Conservation (phyloP, 176 grass and related monocot species). For the Phragmites australis region DNA sequence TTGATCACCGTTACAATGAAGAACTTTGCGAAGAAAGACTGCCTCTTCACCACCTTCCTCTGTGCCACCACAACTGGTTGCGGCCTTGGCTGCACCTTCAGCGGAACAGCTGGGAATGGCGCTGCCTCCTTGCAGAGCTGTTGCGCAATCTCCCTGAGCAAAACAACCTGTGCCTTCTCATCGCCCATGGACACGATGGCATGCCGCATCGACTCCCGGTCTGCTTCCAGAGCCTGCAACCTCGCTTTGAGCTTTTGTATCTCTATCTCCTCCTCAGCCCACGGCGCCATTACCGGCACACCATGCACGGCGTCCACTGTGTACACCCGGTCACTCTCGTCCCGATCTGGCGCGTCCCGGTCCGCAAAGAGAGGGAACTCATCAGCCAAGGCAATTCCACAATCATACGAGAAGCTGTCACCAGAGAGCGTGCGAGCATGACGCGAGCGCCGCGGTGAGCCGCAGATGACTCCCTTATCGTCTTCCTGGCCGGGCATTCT, state of each 20-base stretch:
- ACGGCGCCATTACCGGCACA: constrained; percentile 27
- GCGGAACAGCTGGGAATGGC: background rate
- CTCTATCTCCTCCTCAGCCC: constrained; percentile 48
- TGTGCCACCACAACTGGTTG: constrained; percentile 13
- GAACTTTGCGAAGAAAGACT: constrained; percentile 41
- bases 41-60: constrained; percentile 54
- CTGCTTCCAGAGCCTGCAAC: constrained; percentile 65
- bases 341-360: background rate
- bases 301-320: constrained; percentile 66
- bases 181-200: constrained; percentile 70
- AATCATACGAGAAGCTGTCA: background rate
- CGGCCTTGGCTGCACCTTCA: constrained; percentile 24
- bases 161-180: constrained; percentile 60
- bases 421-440: constrained; percentile 28
- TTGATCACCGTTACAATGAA: constrained; percentile 54
- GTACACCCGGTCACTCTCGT: constrained; percentile 52
- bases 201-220: constrained; percentile 74
- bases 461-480: constrained; percentile 28
- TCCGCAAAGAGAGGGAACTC: constrained; percentile 36
- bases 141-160: constrained; percentile 77
- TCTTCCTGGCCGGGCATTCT: constrained; percentile 14
- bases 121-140: constrained; percentile 54
- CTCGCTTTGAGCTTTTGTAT: constrained; percentile 64
- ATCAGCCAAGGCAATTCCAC: background rate
- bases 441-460: constrained; percentile 14